These are phyloP conservation scores for Sungouiella thailandica DNA, from an alignment of 805 yeast species.

Conservation along the genomic window DNA sequence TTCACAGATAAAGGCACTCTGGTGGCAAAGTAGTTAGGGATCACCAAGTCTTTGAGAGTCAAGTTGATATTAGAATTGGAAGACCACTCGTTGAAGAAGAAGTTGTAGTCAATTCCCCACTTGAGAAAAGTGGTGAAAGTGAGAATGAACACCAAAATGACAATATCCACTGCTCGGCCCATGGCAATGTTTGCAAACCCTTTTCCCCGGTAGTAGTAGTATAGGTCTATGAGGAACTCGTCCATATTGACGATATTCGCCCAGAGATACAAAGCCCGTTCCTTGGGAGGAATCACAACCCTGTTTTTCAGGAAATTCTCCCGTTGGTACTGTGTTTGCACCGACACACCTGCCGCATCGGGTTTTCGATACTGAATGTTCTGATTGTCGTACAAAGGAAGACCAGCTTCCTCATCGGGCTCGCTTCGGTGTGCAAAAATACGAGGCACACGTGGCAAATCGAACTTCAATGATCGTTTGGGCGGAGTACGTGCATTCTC, in stretches of 20 bases:
- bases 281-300: conserved; percentile 42
- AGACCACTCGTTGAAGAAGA: conserved; percentile 24
- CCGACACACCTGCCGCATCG: neutral
- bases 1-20: conserved; percentile 44
- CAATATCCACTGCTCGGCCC: conserved; percentile 58
- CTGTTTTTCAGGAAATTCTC: conserved; percentile 3
- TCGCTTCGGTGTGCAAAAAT: neutral
- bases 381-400: conserved; percentile 4
- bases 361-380: neutral
- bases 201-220: conserved; percentile 77
- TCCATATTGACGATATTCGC: conserved; percentile 93
- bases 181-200: conserved; percentile 79
- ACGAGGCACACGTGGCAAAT: conserved; percentile 1
- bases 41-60: conserved; percentile 31
- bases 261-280: conserved; percentile 92
- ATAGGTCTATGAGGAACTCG: conserved; percentile 75
- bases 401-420: conserved; percentile 1
- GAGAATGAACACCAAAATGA: conserved; percentile 75
- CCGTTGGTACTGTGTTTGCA: conserved; percentile 3
- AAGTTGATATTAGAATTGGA: conserved; percentile 14
- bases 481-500: too few species aligned
- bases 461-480: conserved; percentile 9
- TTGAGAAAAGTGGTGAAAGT: conserved; percentile 73
- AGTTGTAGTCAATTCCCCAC: conserved; percentile 68
- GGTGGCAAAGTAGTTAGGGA: conserved; percentile 42